phyloP scores from a whole-genome alignment of 1,284 basidiomycete species.

The Trichosporon asahii region DNA sequence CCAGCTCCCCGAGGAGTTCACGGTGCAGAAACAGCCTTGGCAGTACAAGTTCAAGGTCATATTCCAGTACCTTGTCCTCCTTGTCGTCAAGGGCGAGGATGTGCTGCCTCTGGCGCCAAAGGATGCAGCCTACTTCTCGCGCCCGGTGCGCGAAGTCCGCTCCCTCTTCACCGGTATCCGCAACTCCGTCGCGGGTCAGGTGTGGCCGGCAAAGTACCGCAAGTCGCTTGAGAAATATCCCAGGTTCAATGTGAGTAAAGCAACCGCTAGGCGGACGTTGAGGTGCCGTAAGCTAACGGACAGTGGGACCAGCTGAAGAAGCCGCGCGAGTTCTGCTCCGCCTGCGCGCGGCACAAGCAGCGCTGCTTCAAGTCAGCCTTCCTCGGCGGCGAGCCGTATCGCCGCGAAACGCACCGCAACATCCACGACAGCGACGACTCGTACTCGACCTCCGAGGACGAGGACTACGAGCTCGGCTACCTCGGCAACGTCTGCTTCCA shows the following conservation, averaged over 20 bases:
- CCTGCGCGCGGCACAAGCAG: conserved; percentile 15
- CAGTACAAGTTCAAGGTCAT: conserved; percentile 58
- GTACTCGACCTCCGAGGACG: conserved; percentile 2
- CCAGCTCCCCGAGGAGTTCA: conserved; percentile 66
- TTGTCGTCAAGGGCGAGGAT: conserved; percentile 58
- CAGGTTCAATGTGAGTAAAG: conserved; percentile 38
- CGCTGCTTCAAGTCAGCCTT: neutral
- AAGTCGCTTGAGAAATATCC: conserved; percentile 65
- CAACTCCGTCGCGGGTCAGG: neutral
- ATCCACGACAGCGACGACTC: neutral
- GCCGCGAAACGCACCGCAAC: conserved; percentile 1
- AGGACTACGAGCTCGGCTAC: conserved; percentile 4
- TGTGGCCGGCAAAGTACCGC: conserved; percentile 70
- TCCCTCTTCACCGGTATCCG: conserved; percentile 7
- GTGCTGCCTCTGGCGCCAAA: conserved; percentile 30
- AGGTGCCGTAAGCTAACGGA: neutral
- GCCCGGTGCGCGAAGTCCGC: conserved; percentile 14
- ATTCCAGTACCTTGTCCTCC: conserved; percentile 77
- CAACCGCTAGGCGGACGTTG: no score
- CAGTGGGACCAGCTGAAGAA: neutral
- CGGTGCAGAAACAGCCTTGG: conserved; percentile 65
- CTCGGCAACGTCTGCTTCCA: conserved; percentile 7
- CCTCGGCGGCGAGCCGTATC: conserved; percentile 11
- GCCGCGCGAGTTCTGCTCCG: conserved; percentile 9
- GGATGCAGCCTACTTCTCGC: conserved; percentile 29